Conservation (phyloP, 306 rosid species). For the Vigna hirtella region DNA sequence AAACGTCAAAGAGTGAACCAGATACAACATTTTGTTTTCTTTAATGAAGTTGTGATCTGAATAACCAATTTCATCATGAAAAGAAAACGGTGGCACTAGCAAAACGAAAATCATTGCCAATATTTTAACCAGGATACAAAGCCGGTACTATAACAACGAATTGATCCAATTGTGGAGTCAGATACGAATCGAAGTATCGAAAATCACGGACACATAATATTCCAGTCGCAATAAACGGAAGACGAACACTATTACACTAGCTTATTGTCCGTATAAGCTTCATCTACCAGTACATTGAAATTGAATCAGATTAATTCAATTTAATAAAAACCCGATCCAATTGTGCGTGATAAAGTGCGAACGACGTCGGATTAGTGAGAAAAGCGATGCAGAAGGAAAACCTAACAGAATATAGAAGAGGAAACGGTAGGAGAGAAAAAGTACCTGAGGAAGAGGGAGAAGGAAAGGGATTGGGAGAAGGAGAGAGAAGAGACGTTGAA, state of each 20-base stretch:
- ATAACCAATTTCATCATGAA: background rate
- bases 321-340: background rate
- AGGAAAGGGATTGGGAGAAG: constrained; percentile 34
- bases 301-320: background rate
- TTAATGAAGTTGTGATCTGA: background rate
- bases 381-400: background rate
- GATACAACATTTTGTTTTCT: background rate
- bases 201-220: background rate
- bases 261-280: background rate
- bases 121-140: background rate
- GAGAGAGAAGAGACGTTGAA: constrained; percentile 42
- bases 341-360: background rate
- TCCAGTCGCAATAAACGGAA: background rate
- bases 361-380: background rate
- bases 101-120: background rate
- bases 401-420: background rate
- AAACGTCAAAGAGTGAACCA: background rate
- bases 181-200: background rate
- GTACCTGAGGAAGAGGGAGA: constrained; percentile 49
- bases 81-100: background rate
- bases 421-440: constrained; percentile 12
- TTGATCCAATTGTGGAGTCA: background rate
- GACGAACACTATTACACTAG: background rate
- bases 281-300: background rate
- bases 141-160: background rate